Conservation (phyloP, 345 rosid species). For the Hibiscus trionum region DNA sequence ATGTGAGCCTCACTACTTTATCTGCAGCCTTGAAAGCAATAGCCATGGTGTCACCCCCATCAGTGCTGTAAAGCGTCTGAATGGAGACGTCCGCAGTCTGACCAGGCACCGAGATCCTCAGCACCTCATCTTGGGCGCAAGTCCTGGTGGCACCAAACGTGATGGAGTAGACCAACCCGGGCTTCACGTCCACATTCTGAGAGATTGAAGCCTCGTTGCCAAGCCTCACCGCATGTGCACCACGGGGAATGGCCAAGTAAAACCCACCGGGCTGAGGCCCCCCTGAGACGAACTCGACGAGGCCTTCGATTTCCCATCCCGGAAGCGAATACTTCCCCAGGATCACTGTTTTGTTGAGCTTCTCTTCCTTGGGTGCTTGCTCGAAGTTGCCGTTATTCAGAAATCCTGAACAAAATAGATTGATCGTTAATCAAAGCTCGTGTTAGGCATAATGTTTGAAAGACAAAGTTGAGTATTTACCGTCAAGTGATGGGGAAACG, state of each 20-base stretch:
- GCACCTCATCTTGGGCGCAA: slow-evolving; percentile 76
- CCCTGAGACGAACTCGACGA: slow-evolving; percentile 63
- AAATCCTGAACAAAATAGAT: slow-evolving; percentile 27
- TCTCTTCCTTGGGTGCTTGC: slow-evolving; percentile 39
- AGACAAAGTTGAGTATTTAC: background rate
- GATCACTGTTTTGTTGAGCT: slow-evolving; percentile 58
- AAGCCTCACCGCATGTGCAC: slow-evolving; percentile 64
- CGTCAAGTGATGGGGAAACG: slow-evolving; percentile 3
- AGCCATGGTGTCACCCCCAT: slow-evolving; percentile 82
- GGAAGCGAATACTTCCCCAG: slow-evolving; percentile 76
- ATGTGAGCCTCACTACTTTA: slow-evolving; percentile 42
- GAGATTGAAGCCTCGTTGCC: slow-evolving; percentile 78
- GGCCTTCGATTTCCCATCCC: slow-evolving; percentile 60
- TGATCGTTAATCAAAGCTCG: too few relatives aligned
- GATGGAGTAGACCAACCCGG: slow-evolving; percentile 44
- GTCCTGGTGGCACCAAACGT: slow-evolving; percentile 76
- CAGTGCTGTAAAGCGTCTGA: slow-evolving; percentile 61
- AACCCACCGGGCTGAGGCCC: slow-evolving; percentile 91
- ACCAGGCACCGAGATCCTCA: slow-evolving; percentile 43
- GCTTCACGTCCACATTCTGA: slow-evolving; percentile 38
- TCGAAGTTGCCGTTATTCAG: slow-evolving; percentile 71
- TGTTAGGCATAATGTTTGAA: background rate
- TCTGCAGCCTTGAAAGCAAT: slow-evolving; percentile 58
- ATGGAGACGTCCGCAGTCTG: slow-evolving; percentile 52
- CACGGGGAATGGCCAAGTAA: slow-evolving; percentile 57